Conservation (phyloP, 148 eudicot species). For the Rhododendron ovatum region DNA sequence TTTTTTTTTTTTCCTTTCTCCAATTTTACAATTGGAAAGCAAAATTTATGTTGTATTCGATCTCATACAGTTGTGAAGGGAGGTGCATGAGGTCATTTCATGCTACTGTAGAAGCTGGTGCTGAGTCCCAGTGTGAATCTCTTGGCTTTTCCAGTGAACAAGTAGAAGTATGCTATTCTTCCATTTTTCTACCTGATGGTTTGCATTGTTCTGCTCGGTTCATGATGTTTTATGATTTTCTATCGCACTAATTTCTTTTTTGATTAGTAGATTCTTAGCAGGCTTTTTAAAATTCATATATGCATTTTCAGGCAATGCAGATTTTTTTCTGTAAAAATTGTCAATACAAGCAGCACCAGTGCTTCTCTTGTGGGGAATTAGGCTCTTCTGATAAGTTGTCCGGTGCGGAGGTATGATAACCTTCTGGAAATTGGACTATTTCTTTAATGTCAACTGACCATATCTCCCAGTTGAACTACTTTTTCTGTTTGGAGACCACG, state of each 20-base stretch:
- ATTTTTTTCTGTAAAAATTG: conserved; percentile 67
- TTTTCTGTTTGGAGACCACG: neutral
- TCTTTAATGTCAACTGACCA: neutral
- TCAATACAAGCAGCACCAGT: conserved; percentile 68
- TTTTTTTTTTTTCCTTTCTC: neutral
- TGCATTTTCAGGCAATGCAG: conserved; percentile 45
- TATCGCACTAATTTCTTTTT: neutral
- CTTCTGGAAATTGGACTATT: neutral
- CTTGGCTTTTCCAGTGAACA: conserved; percentile 55
- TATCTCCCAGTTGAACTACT: neutral
- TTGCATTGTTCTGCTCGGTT: neutral
- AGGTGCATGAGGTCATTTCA: conserved; percentile 93
- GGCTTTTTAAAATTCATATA: neutral
- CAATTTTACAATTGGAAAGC: neutral
- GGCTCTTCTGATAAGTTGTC: conserved; percentile 82
- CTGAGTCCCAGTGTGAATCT: conserved; percentile 54
- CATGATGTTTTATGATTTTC: neutral
- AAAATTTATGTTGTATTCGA: neutral
- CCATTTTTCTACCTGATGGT: neutral
- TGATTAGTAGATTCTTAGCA: neutral
- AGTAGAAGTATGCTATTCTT: conserved; percentile 48
- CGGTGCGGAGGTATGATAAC: conserved; percentile 63
- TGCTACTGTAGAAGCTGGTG: conserved; percentile 57
- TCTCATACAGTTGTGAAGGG: conserved; percentile 75
- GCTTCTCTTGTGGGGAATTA: conserved; percentile 73